Evolutionary conservation across 805 yeast species (phyloP).

Genomic region (Candida qinlingensis): DNA sequence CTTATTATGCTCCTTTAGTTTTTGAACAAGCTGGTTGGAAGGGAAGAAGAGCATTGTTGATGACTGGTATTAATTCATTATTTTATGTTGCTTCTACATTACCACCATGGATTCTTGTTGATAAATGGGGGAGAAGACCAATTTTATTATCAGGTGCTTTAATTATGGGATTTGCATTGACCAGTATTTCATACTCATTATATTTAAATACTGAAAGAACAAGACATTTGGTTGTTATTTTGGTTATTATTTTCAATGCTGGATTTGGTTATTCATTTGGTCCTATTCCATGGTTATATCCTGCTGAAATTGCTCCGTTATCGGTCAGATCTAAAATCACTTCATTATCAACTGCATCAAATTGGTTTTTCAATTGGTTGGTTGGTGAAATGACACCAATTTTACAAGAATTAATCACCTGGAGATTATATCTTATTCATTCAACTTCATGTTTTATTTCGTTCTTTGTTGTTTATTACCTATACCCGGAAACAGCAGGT

Average conservation of each 20-base stretch:
- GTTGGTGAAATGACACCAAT: constrained; percentile 93
- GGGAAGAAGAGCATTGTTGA: constrained; percentile 79
- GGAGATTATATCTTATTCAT: constrained; percentile 81
- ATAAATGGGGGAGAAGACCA: constrained; percentile 89
- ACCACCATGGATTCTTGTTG: constrained; percentile 90
- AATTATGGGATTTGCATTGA: constrained; percentile 70
- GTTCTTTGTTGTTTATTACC: constrained; percentile 60
- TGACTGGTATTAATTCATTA: constrained; percentile 79
- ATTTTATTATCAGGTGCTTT: constrained; percentile 73
- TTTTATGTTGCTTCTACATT: constrained; percentile 62
- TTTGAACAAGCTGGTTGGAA: constrained; percentile 95
- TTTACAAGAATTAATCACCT: constrained; percentile 65
- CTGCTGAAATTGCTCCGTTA: constrained; percentile 82
- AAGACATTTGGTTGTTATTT: constrained; percentile 64
- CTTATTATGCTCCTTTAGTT: constrained; percentile 90
- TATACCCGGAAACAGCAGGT: constrained; percentile 90
- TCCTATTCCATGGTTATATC: constrained; percentile 86
- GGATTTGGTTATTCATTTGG: constrained; percentile 92
- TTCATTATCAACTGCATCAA: constrained; percentile 83
- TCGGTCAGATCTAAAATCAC: constrained; percentile 87
- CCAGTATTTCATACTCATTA: constrained; percentile 57
- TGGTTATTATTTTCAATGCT: constrained; percentile 77
- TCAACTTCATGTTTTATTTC: constrained; percentile 73
- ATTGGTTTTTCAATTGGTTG: constrained; percentile 88
- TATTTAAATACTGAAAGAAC: constrained; percentile 46